Evolutionary conservation across 495 filamentous ascomycete species (phyloP).

Genomic region (Hyaloscypha finlandica): DNA sequence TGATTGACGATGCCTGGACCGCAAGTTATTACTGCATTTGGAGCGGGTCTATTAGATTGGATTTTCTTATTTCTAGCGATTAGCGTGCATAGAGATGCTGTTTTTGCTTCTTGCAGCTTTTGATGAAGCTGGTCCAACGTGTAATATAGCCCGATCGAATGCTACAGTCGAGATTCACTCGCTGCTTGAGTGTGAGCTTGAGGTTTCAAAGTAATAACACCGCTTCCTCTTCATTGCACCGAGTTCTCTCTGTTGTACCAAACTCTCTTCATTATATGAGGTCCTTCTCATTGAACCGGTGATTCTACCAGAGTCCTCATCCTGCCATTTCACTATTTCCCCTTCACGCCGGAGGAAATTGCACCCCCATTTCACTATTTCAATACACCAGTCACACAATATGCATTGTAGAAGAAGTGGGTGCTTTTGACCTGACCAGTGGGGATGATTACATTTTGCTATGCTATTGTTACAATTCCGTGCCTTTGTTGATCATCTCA

Average conservation of each 20-base stretch:
- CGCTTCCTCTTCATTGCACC: too few species aligned
- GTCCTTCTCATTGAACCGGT: too few species aligned
- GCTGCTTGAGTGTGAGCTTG: not conserved
- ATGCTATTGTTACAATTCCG: constrained; percentile 25
- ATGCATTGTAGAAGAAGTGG: not conserved
- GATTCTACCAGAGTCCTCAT: too few species aligned
- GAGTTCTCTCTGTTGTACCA: too few species aligned
- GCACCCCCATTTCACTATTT: not conserved
- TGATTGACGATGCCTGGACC: not conserved
- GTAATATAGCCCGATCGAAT: not conserved
- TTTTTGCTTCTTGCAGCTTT: not conserved
- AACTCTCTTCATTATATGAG: too few species aligned
- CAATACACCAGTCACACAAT: not conserved
- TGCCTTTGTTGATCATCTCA: constrained; percentile 37
- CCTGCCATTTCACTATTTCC: too few species aligned
- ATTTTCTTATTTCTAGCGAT: constrained; percentile 2
- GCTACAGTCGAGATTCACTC: not conserved
- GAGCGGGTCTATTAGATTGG: not conserved
- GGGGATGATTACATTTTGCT: constrained; percentile 29
- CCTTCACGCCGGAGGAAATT: too few species aligned
- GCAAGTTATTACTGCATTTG: not conserved
- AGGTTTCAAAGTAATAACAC: not conserved
- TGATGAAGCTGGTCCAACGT: not conserved
- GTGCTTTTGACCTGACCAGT: constrained; percentile 6
- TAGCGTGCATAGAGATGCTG: constrained; percentile 9